These are phyloP conservation scores for Fusarium haematococcum DNA, from an alignment of 2,329 filamentous ascomycete species.

Conservation along the genomic window DNA sequence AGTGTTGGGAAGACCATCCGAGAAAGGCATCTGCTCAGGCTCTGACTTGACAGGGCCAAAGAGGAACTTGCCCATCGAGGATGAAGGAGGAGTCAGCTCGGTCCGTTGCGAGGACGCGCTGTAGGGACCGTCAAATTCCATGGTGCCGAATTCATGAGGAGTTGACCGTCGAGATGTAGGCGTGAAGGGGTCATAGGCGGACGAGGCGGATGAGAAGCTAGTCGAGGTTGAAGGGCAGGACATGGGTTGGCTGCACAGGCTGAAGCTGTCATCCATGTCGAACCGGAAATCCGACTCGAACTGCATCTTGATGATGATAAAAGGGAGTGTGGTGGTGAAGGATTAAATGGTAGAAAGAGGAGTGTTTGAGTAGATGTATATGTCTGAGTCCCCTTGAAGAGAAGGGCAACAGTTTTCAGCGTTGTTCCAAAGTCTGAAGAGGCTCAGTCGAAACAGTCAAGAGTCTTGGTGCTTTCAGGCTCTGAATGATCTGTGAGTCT, in stretches of 20 bases:
- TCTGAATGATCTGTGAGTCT: slow-evolving; percentile 39
- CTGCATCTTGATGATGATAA: slow-evolving; percentile 48
- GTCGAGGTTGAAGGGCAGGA: slow-evolving; percentile 50
- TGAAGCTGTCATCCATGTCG: slow-evolving; percentile 56
- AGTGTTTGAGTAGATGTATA: slow-evolving; percentile 20
- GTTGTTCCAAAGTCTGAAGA: slow-evolving; percentile 29
- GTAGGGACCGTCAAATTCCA: slow-evolving; percentile 54
- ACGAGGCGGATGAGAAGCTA: slow-evolving; percentile 56
- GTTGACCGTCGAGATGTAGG: slow-evolving; percentile 59
- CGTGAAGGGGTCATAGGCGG: slow-evolving; percentile 58
- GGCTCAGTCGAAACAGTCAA: slow-evolving; percentile 31
- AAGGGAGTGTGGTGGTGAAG: slow-evolving; percentile 16
- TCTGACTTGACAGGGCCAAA: slow-evolving; percentile 51
- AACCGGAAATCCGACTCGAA: slow-evolving; percentile 54
- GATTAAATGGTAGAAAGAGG: slow-evolving; percentile 5
- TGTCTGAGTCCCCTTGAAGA: slow-evolving; percentile 27
- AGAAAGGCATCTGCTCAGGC: slow-evolving; percentile 49
- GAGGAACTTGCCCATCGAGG: slow-evolving; percentile 50
- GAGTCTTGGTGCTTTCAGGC: slow-evolving; percentile 15
- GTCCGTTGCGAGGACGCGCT: slow-evolving; percentile 41
- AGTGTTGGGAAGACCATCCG: slow-evolving; percentile 49
- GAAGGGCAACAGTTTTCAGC: slow-evolving; percentile 32
- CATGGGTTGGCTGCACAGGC: slow-evolving; percentile 52
- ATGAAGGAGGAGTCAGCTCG: slow-evolving; percentile 53
- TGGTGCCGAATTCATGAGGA: slow-evolving; percentile 51